phyloP scores from a whole-genome alignment of 2,329 filamentous ascomycete genomes.

The Aspergillus sojae region DNA sequence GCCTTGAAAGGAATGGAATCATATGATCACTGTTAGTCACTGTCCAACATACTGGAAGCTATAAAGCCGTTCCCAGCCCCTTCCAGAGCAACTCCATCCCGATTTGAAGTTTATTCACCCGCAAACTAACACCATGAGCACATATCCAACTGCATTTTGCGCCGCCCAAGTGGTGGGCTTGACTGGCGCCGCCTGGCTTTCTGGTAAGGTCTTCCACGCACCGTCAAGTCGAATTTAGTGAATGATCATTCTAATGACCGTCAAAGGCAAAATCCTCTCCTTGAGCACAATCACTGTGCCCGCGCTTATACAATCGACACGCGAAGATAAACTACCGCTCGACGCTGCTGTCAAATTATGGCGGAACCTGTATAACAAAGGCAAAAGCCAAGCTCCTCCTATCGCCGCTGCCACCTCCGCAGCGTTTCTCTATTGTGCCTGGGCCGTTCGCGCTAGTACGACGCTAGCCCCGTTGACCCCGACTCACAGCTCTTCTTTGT shows the following conservation, averaged over 20 bases:
- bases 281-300: conserved; percentile 31
- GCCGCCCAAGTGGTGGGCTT: conserved; percentile 32
- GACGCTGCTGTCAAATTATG: conserved; percentile 19
- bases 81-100: background rate
- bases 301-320: conserved; percentile 24
- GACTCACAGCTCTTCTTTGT: conserved; percentile 21
- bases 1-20: background rate
- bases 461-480: conserved; percentile 17
- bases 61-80: conserved; percentile 1
- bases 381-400: conserved; percentile 28
- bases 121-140: conserved; percentile 18
- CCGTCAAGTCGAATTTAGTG: background rate
- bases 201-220: conserved; percentile 22
- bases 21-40: background rate
- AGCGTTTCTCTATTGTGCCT: conserved; percentile 34
- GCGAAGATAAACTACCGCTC: conserved; percentile 10
- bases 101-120: background rate
- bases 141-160: conserved; percentile 25
- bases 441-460: conserved; percentile 22
- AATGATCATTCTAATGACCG: background rate
- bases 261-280: conserved; percentile 30
- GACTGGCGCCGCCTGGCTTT: conserved; percentile 34
- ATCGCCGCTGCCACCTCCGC: conserved; percentile 24
- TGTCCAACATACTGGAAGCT: background rate
- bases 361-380: conserved; percentile 25